These are phyloP conservation scores for Ceratocystis destructans DNA, from an alignment of 2,329 filamentous ascomycete genomes.

Conservation along the genomic window DNA sequence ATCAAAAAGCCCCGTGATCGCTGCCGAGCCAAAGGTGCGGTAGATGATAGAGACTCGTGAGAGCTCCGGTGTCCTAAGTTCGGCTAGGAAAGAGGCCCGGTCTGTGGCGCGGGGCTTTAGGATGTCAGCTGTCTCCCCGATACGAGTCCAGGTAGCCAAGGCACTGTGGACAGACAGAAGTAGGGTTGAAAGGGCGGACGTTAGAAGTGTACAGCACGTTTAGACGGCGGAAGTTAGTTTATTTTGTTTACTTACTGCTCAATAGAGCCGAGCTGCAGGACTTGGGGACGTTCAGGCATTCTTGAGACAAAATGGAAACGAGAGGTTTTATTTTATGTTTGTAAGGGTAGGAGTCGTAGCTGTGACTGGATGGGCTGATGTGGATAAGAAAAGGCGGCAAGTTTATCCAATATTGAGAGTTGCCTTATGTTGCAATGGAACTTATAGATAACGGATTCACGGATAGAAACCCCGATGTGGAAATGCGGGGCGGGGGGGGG, in stretches of 20 bases:
- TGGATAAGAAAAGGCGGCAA: background rate
- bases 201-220: background rate
- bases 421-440: too few species aligned
- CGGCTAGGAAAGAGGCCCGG: slow-evolving; percentile 53
- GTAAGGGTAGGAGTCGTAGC: background rate
- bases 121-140: slow-evolving; percentile 51
- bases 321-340: background rate
- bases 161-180: slow-evolving; percentile 37
- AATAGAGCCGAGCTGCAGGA: slow-evolving; percentile 30
- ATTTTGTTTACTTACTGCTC: slow-evolving; percentile 26
- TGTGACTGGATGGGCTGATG: background rate
- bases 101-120: slow-evolving; percentile 46
- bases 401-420: background rate
- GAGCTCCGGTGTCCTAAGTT: slow-evolving; percentile 51
- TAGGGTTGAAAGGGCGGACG: background rate
- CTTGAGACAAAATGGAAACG: slow-evolving; percentile 20
- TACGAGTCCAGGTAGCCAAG: slow-evolving; percentile 46
- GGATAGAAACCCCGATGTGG: too few species aligned
- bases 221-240: background rate
- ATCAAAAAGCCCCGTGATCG: slow-evolving; percentile 56
- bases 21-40: slow-evolving; percentile 53
- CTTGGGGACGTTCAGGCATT: slow-evolving; percentile 23
- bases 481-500: too few species aligned
- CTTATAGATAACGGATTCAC: too few species aligned
- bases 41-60: slow-evolving; percentile 53